Evolutionary conservation across 495 filamentous ascomycete genomes (phyloP), one percentile per base, ranked within the genome.

Genomic region (Viridothelium virens): DNA sequence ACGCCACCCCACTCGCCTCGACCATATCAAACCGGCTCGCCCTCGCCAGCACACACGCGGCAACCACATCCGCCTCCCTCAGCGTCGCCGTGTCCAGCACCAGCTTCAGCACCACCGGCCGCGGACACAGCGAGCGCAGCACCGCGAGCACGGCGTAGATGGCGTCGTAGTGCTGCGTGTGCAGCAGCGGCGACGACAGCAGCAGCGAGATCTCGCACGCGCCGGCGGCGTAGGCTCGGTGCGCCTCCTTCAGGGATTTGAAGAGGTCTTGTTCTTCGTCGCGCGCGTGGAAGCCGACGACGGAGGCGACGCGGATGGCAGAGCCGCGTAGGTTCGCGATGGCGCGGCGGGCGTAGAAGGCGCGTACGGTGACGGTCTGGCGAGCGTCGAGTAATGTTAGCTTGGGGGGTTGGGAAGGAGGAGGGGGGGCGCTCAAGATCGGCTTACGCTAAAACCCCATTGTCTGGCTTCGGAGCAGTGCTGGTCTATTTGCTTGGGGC

Each of bases 201-300:
- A 90, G 87, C 79, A 88, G 85, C 69, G 89, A 87, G n/a, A 89
- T 77, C 69, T 90, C 87, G 0, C 68, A 73, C 2, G 87, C 86
- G 9, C 87, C 87, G 7, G 79, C 76, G 14, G 68, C 70, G 61
- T 88, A 73, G 9, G 87, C 87, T 16, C 77, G 74, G 38, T 74
- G 73, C 1, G 86, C 82, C 70, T 89, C 86, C 47, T 73, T 76
- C 59, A 38, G 33, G 68, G 25, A 38, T 31, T 46, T 34, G 53
- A 59, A 59, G 53, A 59, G 53, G 4, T 59, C 53, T 36, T 59
- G 53, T 9, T 11, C 5, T 36, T 59, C 53, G 6, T 82, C 85
- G 10, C 86, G 87, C 66, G 87, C 84, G 34, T 81, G 88, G 76
- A 90, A 90, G 48, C 84, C 86, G 14, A 90, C 78, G 10, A 90